Percentiles rank a stretch among this genome's conserved stretches.
These are phyloP conservation scores for Canna indica DNA, from an alignment of 176 grass and related monocot species.

Conservation along the genomic window DNA sequence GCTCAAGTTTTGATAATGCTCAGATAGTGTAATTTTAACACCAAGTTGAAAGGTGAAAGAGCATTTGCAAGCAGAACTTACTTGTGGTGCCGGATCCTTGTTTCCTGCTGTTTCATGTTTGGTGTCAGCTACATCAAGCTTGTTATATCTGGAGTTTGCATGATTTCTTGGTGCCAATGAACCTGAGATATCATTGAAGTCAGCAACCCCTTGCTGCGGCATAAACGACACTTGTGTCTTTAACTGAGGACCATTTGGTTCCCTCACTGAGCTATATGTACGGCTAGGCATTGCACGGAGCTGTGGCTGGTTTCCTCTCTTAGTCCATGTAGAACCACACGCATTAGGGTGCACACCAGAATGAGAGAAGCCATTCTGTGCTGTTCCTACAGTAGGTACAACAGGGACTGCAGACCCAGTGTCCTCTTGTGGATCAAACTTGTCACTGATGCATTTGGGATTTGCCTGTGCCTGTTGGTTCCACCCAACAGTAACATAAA, in stretches of 20 bases:
- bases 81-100: conserved; percentile 7
- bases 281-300: conserved; percentile 22
- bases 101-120: neutral
- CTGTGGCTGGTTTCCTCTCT: conserved; percentile 23
- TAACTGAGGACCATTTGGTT: conserved; percentile 28
- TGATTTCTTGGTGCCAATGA: neutral
- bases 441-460: conserved; percentile 32
- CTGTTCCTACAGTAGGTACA: conserved; percentile 24
- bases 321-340: conserved; percentile 62
- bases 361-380: neutral
- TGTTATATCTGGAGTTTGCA: neutral
- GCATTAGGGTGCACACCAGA: conserved; percentile 37
- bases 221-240: conserved; percentile 18
- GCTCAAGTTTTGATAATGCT: no score
- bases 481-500: conserved; percentile 7
- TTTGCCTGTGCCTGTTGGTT: conserved; percentile 36
- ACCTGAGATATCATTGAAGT: conserved; percentile 24
- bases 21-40: no score
- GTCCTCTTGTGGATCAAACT: conserved; percentile 52
- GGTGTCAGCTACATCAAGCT: conserved; percentile 40
- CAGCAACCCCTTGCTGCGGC: conserved; percentile 39
- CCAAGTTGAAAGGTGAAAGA: neutral
- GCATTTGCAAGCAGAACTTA: neutral
- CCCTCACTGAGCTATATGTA: conserved; percentile 49
- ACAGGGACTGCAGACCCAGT: conserved; percentile 47